A percentile compares a stretch with the other conserved stretches of the same genome.
phyloP scores from a whole-genome alignment of 768 basidiomycete species.

The Asterophora lycoperdoides region DNA sequence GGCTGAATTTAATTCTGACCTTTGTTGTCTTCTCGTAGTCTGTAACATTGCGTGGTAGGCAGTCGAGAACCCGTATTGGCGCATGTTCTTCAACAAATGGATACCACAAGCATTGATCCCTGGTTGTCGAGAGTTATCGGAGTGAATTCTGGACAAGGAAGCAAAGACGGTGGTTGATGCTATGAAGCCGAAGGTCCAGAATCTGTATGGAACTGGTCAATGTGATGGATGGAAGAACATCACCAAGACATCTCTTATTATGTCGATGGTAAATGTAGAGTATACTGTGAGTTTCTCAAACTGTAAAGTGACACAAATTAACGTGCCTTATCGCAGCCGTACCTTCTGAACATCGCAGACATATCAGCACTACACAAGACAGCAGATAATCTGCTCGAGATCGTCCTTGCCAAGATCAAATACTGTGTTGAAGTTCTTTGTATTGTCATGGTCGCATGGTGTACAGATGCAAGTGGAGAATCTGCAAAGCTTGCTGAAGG shows the following conservation, averaged over 20 bases:
- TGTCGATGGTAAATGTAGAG: constrained; percentile 24
- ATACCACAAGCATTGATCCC: constrained; percentile 6
- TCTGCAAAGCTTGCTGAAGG: constrained; percentile 13
- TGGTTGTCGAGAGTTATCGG: constrained; percentile 6
- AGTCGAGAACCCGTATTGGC: constrained; percentile 1
- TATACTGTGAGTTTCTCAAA: constrained; percentile 20
- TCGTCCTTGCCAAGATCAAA: constrained; percentile 19
- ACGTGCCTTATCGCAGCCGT: neutral
- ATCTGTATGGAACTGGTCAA: constrained; percentile 19
- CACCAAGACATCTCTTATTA: constrained; percentile 19
- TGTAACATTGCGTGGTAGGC: constrained; percentile 4
- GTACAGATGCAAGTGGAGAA: constrained; percentile 21
- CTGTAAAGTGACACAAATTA: no score
- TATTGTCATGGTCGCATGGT: constrained; percentile 15
- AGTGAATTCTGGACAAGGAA: constrained; percentile 6
- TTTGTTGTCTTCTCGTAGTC: constrained; percentile 1
- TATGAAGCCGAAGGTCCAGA: neutral
- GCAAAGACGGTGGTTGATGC: constrained; percentile 12
- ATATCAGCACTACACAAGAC: constrained; percentile 22
- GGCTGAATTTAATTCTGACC: constrained; percentile 3
- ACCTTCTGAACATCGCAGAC: constrained; percentile 12
- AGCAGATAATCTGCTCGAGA: constrained; percentile 18
- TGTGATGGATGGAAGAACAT: constrained; percentile 31
- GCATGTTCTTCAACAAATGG: constrained; percentile 2
- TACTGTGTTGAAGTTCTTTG: constrained; percentile 9